Base-by-base conservation (phyloP, 2,329 filamentous ascomycete species). In the Chaetothyriales sp. region DNA sequence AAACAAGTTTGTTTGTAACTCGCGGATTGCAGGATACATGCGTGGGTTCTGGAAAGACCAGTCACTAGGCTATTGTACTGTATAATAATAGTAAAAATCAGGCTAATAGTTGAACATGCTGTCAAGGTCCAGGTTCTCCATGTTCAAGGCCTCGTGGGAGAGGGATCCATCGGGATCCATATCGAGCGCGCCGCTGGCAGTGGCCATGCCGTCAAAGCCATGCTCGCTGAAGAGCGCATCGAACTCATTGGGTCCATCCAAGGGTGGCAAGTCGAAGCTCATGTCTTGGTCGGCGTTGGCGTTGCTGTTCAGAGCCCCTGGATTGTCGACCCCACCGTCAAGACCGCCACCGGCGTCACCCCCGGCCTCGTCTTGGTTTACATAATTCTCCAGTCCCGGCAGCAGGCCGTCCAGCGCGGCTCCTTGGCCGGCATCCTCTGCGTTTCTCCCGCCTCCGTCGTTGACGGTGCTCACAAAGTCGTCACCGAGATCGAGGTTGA, bases 161-260 rank as follows among this genome's bases (percentile, higher is more conserved):
- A 28, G 10, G 6, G 22, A 5, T 28, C 28, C 46, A 33, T 47
- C 54, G 45, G 57, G 54, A 44, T 51, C 53, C 54, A 54, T 49
- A 46, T 55, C 51, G 22, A 33, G 29, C 29, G 4, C 29, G 10
- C 29, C 29, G 9, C 59, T 66, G 20, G 69, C 69, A 59, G 70
- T 64, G 53, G 71, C 69, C n/a, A 70, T 53, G 49, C 71, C 67
- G 51, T 73, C 70, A 51, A 73, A 73, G 54, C 65, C 70, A 18
- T 70, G 72, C 56, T 69, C 66, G 13, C 66, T 68, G 5, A 65
- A 67, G 2, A 60, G 65, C 59, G 70, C 54, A 25, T 61, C 61
- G 50, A 58, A 49, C 52, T 61, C 62, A 58, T 62, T 51, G 37
- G 53, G 47, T 49, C 52, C 52, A 47, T 40, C 53, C n/a, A 60